Percentiles rank a stretch among this genome's conserved stretches.
phyloP scores from a whole-genome alignment of 1,139 yeast species.

The Geotrichum carabidarum region DNA sequence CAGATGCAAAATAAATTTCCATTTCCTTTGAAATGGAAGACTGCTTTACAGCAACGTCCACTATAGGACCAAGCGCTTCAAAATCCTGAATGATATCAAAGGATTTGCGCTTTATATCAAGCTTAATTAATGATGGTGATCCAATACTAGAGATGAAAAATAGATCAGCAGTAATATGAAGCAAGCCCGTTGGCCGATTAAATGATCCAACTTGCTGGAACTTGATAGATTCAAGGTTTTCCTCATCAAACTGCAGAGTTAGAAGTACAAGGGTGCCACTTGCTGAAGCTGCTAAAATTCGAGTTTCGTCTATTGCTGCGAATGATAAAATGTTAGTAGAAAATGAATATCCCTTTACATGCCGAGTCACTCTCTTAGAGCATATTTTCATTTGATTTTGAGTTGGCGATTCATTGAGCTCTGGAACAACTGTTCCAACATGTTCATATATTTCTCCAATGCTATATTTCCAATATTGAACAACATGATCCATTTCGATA shows the following conservation, averaged over 20 bases:
- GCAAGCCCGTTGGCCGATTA: neutral
- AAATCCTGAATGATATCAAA: slow-evolving; percentile 2
- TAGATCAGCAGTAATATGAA: neutral
- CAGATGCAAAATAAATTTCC: neutral
- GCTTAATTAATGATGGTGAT: slow-evolving; percentile 1
- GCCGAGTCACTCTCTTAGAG: no score
- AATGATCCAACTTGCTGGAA: neutral
- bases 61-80: slow-evolving; percentile 2
- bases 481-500: no score
- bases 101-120: neutral
- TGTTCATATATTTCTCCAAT: no score
- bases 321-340: neutral
- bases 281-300: neutral
- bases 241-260: neutral
- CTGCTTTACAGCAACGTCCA: neutral
- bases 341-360: no score
- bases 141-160: slow-evolving; percentile 6
- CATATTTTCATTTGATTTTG: no score
- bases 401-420: no score
- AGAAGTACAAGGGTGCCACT: neutral
- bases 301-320: neutral
- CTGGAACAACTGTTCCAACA: no score
- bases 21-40: neutral
- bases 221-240: neutral
- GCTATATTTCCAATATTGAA: no score